Base-by-base conservation (phyloP, 306 rosid species). In the Prunus dulcis region DNA sequence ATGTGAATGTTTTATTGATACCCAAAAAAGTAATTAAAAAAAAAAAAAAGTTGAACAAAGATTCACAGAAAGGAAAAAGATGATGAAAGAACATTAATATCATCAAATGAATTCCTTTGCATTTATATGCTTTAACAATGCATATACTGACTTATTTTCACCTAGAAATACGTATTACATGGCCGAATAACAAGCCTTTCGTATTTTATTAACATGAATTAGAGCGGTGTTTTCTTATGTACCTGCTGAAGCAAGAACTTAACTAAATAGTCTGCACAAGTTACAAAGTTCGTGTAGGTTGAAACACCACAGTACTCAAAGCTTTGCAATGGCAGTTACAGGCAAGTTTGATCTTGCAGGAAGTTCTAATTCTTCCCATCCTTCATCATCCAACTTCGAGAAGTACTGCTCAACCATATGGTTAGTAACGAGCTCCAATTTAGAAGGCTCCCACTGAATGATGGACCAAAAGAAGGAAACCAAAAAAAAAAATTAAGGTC, bases 291-390 rank as follows among this genome's bases (percentile, higher is more conserved):
- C 3, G 34, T 5, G 28, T 2, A 13, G 6, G 27, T 14, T 8
- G 23, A 34, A 71, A 17, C 32, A 32, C 45, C 45, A 9, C 9
- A 11, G 41, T 41, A 49, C 46, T 81, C 85, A 95, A 70, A 95
- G 92, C 85, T 95, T 95, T 51, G 97, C 82, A 80, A 89, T 83
- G 78, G 91, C 97, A 81, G 52, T 86, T 50, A 53, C 64, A 45
- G 96, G 91, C 84, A 92, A 82, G 75, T 84, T 85, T 83, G 89
- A 73, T 89, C 96, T 95, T 67, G 81, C 81, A 46, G 97, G 97
- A 76, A 95, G 85, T 84, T 87, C 77, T 73, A 93, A 82, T 62
- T 93, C 98, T 38, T 83, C 79, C 98, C 98, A 93, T 46, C 79
- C 91, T 80, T 89, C 71, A 38, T 84, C 93, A 25, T 93, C 86